A percentile compares a stretch with the other conserved stretches of the same genome.
These are phyloP conservation scores for Sporothrix protearum DNA, from an alignment of 2,329 filamentous ascomycete genomes.

Conservation along the genomic window DNA sequence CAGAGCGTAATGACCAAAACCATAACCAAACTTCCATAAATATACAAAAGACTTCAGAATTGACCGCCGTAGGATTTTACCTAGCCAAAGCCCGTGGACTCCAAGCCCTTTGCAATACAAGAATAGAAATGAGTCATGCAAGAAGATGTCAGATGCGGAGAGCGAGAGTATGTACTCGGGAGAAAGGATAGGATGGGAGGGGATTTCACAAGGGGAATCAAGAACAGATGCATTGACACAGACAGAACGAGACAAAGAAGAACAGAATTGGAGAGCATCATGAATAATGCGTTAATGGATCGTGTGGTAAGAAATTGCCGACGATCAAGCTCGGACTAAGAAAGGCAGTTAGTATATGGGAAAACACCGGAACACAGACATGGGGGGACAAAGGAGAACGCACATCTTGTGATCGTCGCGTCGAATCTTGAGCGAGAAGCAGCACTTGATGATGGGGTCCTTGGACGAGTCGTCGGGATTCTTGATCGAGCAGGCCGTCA, in stretches of 20 bases:
- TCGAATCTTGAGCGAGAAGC: conserved; percentile 95
- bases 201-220: neutral
- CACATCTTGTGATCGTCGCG: conserved; percentile 95
- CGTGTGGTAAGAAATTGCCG: conserved; percentile 91
- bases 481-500: conserved; percentile 90
- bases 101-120: conserved; percentile 5
- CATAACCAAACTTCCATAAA: neutral
- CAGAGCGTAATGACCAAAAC: neutral
- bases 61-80: neutral
- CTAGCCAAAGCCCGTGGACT: conserved; percentile 1
- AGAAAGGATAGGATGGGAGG: neutral
- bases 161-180: conserved; percentile 2
- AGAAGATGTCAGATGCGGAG: neutral
- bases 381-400: conserved; percentile 37
- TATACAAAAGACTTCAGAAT: neutral
- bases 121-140: neutral
- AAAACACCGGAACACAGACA: neutral
- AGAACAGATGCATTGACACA: neutral
- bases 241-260: neutral
- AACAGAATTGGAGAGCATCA: neutral
- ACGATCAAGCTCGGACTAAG: conserved; percentile 85
- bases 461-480: conserved; percentile 68
- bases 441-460: conserved; percentile 78
- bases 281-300: conserved; percentile 43
- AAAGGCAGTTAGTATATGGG: conserved; percentile 34